These are phyloP conservation scores for Asparagopsis taxiformis DNA, from an alignment of 31 red algal species.

Conservation along the genomic window DNA sequence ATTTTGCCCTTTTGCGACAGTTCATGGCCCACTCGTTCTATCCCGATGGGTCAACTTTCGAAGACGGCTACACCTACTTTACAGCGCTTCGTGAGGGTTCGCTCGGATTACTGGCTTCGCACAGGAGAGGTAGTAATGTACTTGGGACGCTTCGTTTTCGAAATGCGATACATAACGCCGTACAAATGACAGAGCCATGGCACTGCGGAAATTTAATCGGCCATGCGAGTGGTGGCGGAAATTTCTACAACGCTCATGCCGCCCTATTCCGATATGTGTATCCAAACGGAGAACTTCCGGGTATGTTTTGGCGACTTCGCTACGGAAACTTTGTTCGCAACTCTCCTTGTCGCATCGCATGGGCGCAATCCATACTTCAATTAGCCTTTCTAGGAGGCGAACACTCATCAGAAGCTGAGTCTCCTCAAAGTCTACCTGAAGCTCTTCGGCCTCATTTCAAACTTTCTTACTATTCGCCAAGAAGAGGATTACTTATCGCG, in stretches of 20 bases:
- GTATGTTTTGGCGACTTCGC: conserved; percentile 54
- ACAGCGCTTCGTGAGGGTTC: conserved; percentile 43
- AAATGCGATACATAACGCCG: conserved; percentile 7
- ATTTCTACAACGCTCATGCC: conserved; percentile 32
- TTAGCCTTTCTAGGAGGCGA: conserved; percentile 53
- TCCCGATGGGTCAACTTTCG: conserved; percentile 38
- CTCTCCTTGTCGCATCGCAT: conserved; percentile 46
- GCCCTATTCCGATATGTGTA: conserved; percentile 47
- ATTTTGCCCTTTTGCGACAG: conserved; percentile 1
- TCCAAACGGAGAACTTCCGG: conserved; percentile 41
- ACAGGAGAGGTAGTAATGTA: not conserved
- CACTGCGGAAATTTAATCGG: conserved; percentile 44
- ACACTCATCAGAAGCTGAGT: conserved; percentile 22
- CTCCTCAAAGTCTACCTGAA: conserved; percentile 4
- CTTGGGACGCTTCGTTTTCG: not conserved
- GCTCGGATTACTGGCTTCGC: conserved; percentile 33
- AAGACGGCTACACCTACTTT: conserved; percentile 18
- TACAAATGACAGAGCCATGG: conserved; percentile 46
- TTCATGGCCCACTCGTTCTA: conserved; percentile 37
- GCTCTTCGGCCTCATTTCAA: conserved; percentile 30
- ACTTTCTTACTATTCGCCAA: conserved; percentile 28
- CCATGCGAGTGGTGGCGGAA: conserved; percentile 33
- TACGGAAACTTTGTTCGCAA: conserved; percentile 38
- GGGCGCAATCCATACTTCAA: conserved; percentile 35
- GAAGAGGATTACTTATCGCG: conserved; percentile 55